phyloP scores from a whole-genome alignment of 2,329 filamentous ascomycete genomes.

The Ophiocordyceps camponoti-floridani region DNA sequence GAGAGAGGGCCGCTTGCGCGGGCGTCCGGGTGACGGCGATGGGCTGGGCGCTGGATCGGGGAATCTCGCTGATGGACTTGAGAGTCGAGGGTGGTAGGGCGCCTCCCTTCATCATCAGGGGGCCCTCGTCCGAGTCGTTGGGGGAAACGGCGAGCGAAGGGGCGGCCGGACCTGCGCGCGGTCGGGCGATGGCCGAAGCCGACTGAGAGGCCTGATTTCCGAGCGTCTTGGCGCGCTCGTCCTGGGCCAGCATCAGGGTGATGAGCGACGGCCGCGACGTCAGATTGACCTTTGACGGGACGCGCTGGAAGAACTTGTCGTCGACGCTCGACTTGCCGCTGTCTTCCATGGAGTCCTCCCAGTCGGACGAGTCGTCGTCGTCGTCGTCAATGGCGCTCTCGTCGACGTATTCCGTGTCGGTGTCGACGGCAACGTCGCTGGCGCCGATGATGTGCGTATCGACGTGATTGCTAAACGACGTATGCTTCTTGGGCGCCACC shows the following conservation, averaged over 20 bases:
- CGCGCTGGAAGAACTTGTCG: constrained; percentile 72
- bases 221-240: constrained; percentile 52
- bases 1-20: constrained; percentile 66
- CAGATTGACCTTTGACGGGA: constrained; percentile 73
- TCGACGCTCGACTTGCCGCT: constrained; percentile 71
- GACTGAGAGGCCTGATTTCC: constrained; percentile 49
- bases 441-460: constrained; percentile 44
- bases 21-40: constrained; percentile 51
- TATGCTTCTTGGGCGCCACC: constrained; percentile 41
- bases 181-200: constrained; percentile 49
- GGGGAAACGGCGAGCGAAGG: constrained; percentile 29
- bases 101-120: constrained; percentile 45
- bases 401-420: constrained; percentile 44
- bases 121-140: constrained; percentile 43
- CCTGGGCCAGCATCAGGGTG: constrained; percentile 70
- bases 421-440: constrained; percentile 17
- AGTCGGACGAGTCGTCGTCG: constrained; percentile 43
- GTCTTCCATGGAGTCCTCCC: constrained; percentile 56
- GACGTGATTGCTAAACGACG: constrained; percentile 67
- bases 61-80: constrained; percentile 41
- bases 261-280: constrained; percentile 77
- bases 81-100: constrained; percentile 25
- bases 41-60: constrained; percentile 53
- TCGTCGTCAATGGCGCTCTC: constrained; percentile 71
- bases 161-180: constrained; percentile 29